Percentiles rank a stretch among this genome's conserved stretches.
phyloP scores from a whole-genome alignment of 2,329 filamentous ascomycete genomes.

The Alternaria postmessia region DNA sequence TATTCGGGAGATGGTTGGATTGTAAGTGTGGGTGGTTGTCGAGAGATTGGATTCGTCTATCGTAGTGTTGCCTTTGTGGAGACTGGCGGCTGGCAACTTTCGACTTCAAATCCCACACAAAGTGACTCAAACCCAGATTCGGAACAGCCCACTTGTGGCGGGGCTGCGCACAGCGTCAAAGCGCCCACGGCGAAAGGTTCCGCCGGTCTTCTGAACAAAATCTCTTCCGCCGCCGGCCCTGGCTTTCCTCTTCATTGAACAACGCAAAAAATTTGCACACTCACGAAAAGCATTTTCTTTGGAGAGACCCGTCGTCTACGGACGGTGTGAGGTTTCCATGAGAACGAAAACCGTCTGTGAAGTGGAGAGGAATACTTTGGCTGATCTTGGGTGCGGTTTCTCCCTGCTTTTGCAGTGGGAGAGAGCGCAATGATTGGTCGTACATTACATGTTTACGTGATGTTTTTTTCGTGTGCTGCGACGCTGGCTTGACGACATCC shows the following conservation, averaged over 20 bases:
- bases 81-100: slow-evolving; percentile 20
- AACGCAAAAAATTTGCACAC: slow-evolving; percentile 65
- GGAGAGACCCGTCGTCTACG: slow-evolving; percentile 53
- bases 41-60: slow-evolving; percentile 2
- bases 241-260: slow-evolving; percentile 59
- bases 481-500: not conserved
- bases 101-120: slow-evolving; percentile 38
- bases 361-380: slow-evolving; percentile 60
- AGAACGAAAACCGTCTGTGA: slow-evolving; percentile 67
- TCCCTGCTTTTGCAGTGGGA: slow-evolving; percentile 58
- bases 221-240: slow-evolving; percentile 29
- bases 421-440: slow-evolving; percentile 68
- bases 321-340: slow-evolving; percentile 58
- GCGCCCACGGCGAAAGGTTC: slow-evolving; percentile 23
- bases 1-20: not conserved
- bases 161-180: slow-evolving; percentile 29
- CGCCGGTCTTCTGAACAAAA: slow-evolving; percentile 37
- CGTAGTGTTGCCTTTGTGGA: slow-evolving; percentile 12
- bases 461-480: no score
- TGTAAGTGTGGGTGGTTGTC: not conserved
- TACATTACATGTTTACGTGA: slow-evolving; percentile 50
- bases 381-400: slow-evolving; percentile 68
- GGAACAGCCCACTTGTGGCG: slow-evolving; percentile 35
- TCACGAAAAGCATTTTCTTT: slow-evolving; percentile 67
- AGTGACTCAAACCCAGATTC: slow-evolving; percentile 49